phyloP scores from a whole-genome alignment of 2,329 filamentous ascomycete species.

The Fusarium heterosporum region DNA sequence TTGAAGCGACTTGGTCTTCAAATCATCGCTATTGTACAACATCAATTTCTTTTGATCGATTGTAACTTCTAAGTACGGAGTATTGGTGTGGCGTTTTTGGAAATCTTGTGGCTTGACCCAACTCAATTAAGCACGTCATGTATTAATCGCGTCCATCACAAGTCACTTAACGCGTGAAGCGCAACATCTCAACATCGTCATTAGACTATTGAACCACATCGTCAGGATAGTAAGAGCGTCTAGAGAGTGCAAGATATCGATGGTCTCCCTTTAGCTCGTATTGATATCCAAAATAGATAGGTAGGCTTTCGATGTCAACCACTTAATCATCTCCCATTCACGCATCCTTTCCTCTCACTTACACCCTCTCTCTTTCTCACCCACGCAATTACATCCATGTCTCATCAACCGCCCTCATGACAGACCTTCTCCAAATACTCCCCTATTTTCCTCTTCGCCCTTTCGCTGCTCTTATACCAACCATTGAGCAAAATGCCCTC shows the following conservation, averaged over 20 bases:
- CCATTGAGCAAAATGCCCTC: conserved; percentile 81
- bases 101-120: conserved; percentile 17
- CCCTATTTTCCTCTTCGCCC: conserved; percentile 79
- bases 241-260: neutral
- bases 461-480: conserved; percentile 80
- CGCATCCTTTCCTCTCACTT: conserved; percentile 22
- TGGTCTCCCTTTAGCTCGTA: neutral
- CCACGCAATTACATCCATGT: conserved; percentile 12
- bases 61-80: neutral
- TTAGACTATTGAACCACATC: conserved; percentile 8
- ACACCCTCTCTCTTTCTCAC: conserved; percentile 7
- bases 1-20: no score
- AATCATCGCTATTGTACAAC: no score
- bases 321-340: neutral
- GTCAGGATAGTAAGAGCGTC: neutral
- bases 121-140: conserved; percentile 27
- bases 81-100: conserved; percentile 9
- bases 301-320: neutral
- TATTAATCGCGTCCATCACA: conserved; percentile 14
- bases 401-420: conserved; percentile 66
- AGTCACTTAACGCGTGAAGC: conserved; percentile 26
- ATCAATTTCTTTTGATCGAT: no score
- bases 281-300: neutral
- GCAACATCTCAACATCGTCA: conserved; percentile 2
- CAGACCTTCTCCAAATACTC: conserved; percentile 85